Evolutionary conservation across 768 basidiomycete genomes (phyloP).

Genomic region (Chiua virens): DNA sequence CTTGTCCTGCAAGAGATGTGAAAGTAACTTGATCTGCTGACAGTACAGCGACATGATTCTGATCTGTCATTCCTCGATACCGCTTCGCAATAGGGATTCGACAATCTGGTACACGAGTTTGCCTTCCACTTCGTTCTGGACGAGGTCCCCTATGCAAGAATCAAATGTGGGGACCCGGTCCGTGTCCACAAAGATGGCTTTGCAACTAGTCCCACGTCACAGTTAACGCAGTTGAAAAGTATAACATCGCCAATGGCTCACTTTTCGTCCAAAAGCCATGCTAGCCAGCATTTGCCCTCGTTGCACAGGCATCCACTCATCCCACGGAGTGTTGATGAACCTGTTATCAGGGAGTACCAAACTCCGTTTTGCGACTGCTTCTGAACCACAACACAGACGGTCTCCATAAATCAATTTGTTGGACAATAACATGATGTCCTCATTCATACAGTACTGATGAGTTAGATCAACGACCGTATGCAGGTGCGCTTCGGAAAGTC

Average conservation of each 20-base stretch:
- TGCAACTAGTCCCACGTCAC: constrained; percentile 50
- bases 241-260: constrained; percentile 27
- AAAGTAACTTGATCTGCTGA: constrained; percentile 91
- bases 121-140: constrained; percentile 88
- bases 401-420: constrained; percentile 85
- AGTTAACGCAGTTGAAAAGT: no score
- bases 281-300: constrained; percentile 66
- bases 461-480: constrained; percentile 81
- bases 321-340: constrained; percentile 48
- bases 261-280: constrained; percentile 62
- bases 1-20: constrained; percentile 55
- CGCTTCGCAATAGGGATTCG: constrained; percentile 62
- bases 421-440: constrained; percentile 89
- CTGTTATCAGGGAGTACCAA: constrained; percentile 52
- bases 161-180: constrained; percentile 78
- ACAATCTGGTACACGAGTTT: constrained; percentile 64
- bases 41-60: constrained; percentile 91
- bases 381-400: constrained; percentile 76
- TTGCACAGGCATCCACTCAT: constrained; percentile 30
- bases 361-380: constrained; percentile 58
- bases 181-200: constrained; percentile 93
- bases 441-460: constrained; percentile 95
- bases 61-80: constrained; percentile 68
- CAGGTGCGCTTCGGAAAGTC: constrained; percentile 85
- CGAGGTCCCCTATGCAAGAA: constrained; percentile 80